Conservation (phyloP, 768 basidiomycete species). For the Calocybe gangraenosa region DNA sequence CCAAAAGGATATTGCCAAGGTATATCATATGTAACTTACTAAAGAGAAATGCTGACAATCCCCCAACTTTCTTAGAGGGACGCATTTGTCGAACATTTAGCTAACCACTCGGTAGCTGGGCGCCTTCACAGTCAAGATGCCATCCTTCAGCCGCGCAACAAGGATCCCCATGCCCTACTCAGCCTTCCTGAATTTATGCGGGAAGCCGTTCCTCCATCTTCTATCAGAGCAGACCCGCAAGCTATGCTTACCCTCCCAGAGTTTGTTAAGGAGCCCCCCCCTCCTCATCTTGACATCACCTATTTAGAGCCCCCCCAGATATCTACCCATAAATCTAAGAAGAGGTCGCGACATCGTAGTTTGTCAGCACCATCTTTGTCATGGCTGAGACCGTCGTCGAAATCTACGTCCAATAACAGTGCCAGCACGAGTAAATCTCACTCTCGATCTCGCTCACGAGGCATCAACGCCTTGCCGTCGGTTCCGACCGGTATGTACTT, state of each 20-base stretch:
- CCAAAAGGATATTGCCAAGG: slow-evolving; percentile 61
- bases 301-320: slow-evolving; percentile 11
- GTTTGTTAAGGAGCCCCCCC: slow-evolving; percentile 50
- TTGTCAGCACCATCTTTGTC: slow-evolving; percentile 58
- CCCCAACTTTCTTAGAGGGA: slow-evolving; percentile 45
- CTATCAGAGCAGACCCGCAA: slow-evolving; percentile 31
- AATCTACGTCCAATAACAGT: slow-evolving; percentile 10
- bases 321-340: slow-evolving; percentile 22
- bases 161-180: slow-evolving; percentile 49
- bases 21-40: slow-evolving; percentile 22
- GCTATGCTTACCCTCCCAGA: slow-evolving; percentile 56
- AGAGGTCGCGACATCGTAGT: slow-evolving; percentile 43
- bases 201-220: slow-evolving; percentile 40
- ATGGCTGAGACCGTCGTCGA: slow-evolving; percentile 44
- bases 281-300: slow-evolving; percentile 20
- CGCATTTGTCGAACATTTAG: slow-evolving; percentile 71
- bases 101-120: slow-evolving; percentile 67
- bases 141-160: slow-evolving; percentile 38
- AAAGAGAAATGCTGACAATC: slow-evolving; percentile 4
- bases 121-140: slow-evolving; percentile 82
- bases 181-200: slow-evolving; percentile 62
- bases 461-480: slow-evolving; percentile 8
- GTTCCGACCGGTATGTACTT: slow-evolving; percentile 16
- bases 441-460: slow-evolving; percentile 17
- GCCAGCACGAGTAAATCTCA: slow-evolving; percentile 12